Evolutionary conservation across 768 basidiomycete species (phyloP).

Genomic region (Boletus rubescentipes): DNA sequence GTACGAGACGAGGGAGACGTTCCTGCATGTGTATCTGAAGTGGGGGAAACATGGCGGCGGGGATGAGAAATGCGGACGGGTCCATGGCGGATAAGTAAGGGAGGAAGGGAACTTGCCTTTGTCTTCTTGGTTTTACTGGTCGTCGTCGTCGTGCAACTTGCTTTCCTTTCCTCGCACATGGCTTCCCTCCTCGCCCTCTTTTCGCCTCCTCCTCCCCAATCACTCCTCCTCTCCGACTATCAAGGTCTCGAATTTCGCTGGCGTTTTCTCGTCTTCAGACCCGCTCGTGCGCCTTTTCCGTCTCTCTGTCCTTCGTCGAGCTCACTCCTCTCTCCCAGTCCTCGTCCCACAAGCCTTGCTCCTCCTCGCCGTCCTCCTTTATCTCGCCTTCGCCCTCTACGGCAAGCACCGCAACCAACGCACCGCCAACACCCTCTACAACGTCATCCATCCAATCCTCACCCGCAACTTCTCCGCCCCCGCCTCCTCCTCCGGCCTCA

Average conservation of each 20-base stretch:
- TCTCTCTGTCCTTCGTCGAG: neutral
- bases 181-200: slow-evolving; percentile 21
- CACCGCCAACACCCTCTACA: slow-evolving; percentile 66
- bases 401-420: slow-evolving; percentile 60
- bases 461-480: slow-evolving; percentile 76
- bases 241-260: slow-evolving; percentile 73
- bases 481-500: slow-evolving; percentile 47
- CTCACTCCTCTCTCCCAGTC: slow-evolving; percentile 35
- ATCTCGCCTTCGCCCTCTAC: slow-evolving; percentile 54
- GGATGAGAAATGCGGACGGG: slow-evolving; percentile 17
- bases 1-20: slow-evolving; percentile 6
- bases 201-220: slow-evolving; percentile 5
- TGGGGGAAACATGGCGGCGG: slow-evolving; percentile 19
- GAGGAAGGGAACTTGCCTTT: slow-evolving; percentile 16
- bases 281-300: slow-evolving; percentile 51
- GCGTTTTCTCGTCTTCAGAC: slow-evolving; percentile 78
- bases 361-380: slow-evolving; percentile 51
- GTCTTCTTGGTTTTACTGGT: slow-evolving; percentile 12
- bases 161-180: neutral
- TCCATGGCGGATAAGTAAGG: slow-evolving; percentile 22
- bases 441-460: slow-evolving; percentile 57
- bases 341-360: slow-evolving; percentile 68
- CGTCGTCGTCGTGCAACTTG: slow-evolving; percentile 5
- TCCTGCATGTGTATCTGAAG: slow-evolving; percentile 34
- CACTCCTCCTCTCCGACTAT: slow-evolving; percentile 48